These are phyloP conservation scores for Penicillium concentricum DNA, from an alignment of 2,329 filamentous ascomycete genomes.

Conservation along the genomic window DNA sequence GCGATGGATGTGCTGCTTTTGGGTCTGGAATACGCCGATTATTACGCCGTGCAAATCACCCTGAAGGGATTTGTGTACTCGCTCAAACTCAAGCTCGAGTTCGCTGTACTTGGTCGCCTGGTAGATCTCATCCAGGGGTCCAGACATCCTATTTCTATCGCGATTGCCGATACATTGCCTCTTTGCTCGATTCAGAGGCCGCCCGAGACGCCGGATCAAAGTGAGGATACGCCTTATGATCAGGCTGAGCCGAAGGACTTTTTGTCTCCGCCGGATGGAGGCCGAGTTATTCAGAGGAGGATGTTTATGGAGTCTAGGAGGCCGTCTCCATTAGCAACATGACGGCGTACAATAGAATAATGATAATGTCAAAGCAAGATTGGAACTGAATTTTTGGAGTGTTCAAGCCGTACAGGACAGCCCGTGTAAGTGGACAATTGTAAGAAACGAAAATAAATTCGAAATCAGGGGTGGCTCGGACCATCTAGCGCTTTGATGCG, in stretches of 20 bases:
- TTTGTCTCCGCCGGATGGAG: slow-evolving; percentile 2
- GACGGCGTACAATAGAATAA: not conserved
- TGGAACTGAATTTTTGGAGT: not conserved
- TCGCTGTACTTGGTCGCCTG: slow-evolving; percentile 52
- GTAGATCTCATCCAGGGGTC: slow-evolving; percentile 40
- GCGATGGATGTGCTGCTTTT: slow-evolving; percentile 47
- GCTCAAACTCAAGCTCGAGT: slow-evolving; percentile 54
- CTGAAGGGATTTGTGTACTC: slow-evolving; percentile 43
- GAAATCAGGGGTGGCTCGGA: not conserved
- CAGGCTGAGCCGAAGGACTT: slow-evolving; percentile 12
- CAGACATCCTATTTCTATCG: slow-evolving; percentile 21
- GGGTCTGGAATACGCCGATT: slow-evolving; percentile 41
- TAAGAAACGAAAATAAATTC: not conserved
- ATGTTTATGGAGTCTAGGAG: slow-evolving; percentile 9
- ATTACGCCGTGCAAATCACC: slow-evolving; percentile 43
- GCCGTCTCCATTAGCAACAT: not conserved
- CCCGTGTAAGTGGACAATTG: too few species aligned
- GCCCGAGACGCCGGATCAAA: slow-evolving; percentile 10
- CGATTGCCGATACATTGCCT: slow-evolving; percentile 25
- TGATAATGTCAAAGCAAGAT: not conserved
- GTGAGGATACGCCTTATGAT: slow-evolving; percentile 5
- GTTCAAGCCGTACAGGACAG: not conserved
- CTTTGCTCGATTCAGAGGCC: slow-evolving; percentile 18
- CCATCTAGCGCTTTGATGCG: not conserved
- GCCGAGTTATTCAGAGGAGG: slow-evolving; percentile 9